Conservation (phyloP, 2,329 filamentous ascomycete species). For the Aspergillus viridinutans region DNA sequence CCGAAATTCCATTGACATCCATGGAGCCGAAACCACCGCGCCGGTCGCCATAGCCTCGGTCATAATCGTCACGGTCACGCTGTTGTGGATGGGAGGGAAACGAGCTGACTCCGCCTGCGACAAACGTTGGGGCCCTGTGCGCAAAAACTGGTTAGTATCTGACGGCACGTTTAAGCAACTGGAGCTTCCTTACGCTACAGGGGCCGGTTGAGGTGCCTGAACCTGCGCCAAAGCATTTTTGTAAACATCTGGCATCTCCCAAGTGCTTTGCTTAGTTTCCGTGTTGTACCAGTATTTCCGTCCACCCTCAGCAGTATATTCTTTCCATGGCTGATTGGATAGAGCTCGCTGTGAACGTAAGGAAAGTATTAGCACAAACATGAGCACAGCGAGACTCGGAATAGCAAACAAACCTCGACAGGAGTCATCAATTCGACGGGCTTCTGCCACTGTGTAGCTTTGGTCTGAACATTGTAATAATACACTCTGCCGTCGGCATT, state of each 20-base stretch:
- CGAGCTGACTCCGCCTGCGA: slow-evolving; percentile 53
- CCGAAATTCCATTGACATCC: slow-evolving; percentile 39
- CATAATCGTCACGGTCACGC: slow-evolving; percentile 48
- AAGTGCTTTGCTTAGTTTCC: slow-evolving; percentile 85
- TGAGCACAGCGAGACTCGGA: slow-evolving; percentile 3
- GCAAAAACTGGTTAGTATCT: slow-evolving; percentile 36
- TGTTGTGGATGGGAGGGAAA: slow-evolving; percentile 38
- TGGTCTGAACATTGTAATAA: slow-evolving; percentile 84
- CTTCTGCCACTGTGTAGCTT: slow-evolving; percentile 90
- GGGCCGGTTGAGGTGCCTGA: slow-evolving; percentile 40
- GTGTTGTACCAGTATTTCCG: slow-evolving; percentile 95
- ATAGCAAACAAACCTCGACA: slow-evolving; percentile 60
- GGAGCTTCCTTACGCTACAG: slow-evolving; percentile 42
- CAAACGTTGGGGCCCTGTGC: slow-evolving; percentile 50
- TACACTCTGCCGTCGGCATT: slow-evolving; percentile 80
- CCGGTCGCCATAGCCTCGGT: slow-evolving; percentile 44
- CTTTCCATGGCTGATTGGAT: slow-evolving; percentile 82
- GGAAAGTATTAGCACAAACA: slow-evolving; percentile 13
- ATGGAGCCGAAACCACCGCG: slow-evolving; percentile 43
- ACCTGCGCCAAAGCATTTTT: slow-evolving; percentile 66
- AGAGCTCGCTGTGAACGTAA: slow-evolving; percentile 62
- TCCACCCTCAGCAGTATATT: slow-evolving; percentile 81
- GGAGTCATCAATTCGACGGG: slow-evolving; percentile 82
- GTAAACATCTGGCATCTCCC: slow-evolving; percentile 86
- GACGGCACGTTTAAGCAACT: background rate